A percentile compares a stretch with the other conserved stretches of the same genome.
Evolutionary conservation across 1,139 yeast species (phyloP).

Genomic region (Debaryomycetaceae sp.): DNA sequence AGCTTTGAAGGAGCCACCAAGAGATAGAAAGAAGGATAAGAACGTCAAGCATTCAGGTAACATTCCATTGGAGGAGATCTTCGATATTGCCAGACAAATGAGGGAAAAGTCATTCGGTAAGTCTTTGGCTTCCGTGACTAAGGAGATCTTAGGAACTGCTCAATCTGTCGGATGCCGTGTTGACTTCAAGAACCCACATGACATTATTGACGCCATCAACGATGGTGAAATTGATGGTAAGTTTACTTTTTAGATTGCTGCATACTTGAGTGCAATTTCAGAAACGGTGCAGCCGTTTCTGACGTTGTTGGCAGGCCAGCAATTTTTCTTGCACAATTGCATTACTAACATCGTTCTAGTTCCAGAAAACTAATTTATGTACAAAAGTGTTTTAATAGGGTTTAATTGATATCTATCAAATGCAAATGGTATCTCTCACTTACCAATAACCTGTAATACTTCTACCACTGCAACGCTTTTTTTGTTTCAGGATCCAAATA

Average conservation of each 20-base stretch:
- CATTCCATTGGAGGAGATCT: slow-evolving; percentile 95
- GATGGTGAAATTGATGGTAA: slow-evolving; percentile 87
- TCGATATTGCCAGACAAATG: slow-evolving; percentile 97
- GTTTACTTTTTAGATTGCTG: slow-evolving; percentile 1
- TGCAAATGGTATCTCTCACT: background rate
- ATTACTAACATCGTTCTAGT: slow-evolving; percentile 25
- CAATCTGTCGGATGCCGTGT: slow-evolving; percentile 99
- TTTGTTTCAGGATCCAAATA: background rate
- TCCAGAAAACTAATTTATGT: slow-evolving; percentile 72
- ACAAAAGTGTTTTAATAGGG: slow-evolving; percentile 36
- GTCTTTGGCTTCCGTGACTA: slow-evolving; percentile 92
- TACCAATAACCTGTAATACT: background rate
- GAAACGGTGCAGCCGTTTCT: background rate
- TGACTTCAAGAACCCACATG: slow-evolving; percentile 99
- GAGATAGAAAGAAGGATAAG: slow-evolving; percentile 99
- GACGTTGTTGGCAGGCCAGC: background rate
- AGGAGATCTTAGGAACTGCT: slow-evolving; percentile 99
- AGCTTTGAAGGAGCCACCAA: slow-evolving; percentile 99
- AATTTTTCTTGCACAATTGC: background rate
- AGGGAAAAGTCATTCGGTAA: slow-evolving; percentile 97
- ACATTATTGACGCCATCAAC: slow-evolving; percentile 94
- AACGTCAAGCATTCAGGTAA: slow-evolving; percentile 99
- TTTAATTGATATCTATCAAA: slow-evolving; percentile 15
- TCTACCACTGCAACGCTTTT: background rate
- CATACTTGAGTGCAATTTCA: too few species aligned